Base-by-base conservation (phyloP, 345 rosid species). In the Ceriops decandra region DNA sequence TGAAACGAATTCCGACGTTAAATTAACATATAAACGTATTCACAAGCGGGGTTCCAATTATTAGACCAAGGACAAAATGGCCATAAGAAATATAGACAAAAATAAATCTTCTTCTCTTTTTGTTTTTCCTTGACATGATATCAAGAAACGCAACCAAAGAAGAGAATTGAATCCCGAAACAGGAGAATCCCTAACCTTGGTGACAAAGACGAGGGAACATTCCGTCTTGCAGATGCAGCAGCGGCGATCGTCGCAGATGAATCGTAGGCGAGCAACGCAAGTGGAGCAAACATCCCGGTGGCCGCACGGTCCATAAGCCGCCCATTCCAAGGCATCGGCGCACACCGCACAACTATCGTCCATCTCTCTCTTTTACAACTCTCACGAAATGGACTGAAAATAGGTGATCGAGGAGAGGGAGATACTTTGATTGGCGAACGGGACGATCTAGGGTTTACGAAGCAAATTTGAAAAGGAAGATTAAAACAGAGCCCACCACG, bases 301-400 rank as follows among this genome's bases (percentile, higher is more conserved):
- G 22, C 93, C 95, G 70, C 98, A 93, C 2, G 90, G 76, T 1
- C 98, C 97, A 67, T 93, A 93, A 17, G 96, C 95, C 68, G 88
- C 93, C 96, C 97, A 93, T 70, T 91, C 95, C 65, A 91, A 80
- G 65, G 82, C 68, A 63, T 93, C 98, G 0, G 97, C 97, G 63
- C 98, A 93, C 30, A 93, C 98, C 38, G 96, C 98, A 65, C 97
- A 93, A 61, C 88, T 80, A 58, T 91, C 96, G 64, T 91, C 97
- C 98, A 93, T 93, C 35, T 57, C 65, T 42, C 60, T 28, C 57
- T 35, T 21, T 21, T 62, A 24, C 22, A 22, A 4, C n/a, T 38
- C 71, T 9, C 27, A 24, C 46, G 49, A 24, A 66, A 66, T 51
- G n/a, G 46, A 52, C 53, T 4, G 53, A 32, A 13, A 46, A 15